Base-by-base conservation (phyloP, 2,329 filamentous ascomycete species). In the Trichoderma sp. region DNA sequence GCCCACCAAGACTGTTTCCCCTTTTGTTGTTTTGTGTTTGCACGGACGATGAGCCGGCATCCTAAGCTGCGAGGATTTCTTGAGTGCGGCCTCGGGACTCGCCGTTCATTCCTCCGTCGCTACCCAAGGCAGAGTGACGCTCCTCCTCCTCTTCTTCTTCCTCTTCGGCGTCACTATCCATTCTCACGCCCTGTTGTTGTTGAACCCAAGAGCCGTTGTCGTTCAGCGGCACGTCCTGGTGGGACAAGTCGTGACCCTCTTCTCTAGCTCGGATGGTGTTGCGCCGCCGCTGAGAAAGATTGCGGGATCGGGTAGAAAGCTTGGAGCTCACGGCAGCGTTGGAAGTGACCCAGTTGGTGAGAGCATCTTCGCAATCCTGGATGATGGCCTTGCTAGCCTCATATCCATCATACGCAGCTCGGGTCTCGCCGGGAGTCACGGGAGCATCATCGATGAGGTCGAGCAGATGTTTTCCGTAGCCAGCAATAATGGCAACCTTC, bases 311-410 rank as follows among this genome's bases (percentile, higher is more conserved):
- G 21, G 92, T 93, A 5, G 95, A 98, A 66, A 99, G 91, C 84
- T 94, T 95, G 78, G 95, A 93, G 75, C 90, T 93, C 79, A 99
- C 95, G 63, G 94, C 93, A 6, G 97, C 96, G 82, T 97, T 97
- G 81, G 95, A 93, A 75, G 92, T 90, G 53, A 98, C 95, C 97
- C 97, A 99, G 88, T 98, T 98, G 84, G 95, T 98, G 77, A 99
- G 92, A 2, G 97, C 91, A 83, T 98, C 95, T 86, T 99, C 97
- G 85, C 97, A 99, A 85, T 99, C 97, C 87, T 99, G 97, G 82
- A 99, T 98, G 85, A 99, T 98, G 78, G 94, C 96, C 87, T 98
- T 98, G 90, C 94, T 97, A 77, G 95, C 95, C 85, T 99, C 97
- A 83, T 99, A 99, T 77, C 97, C 97, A 82, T 99, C 97, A 83